A percentile compares a stretch with the other conserved stretches of the same genome.
Evolutionary conservation across 129 eudicot genomes (phyloP).

Genomic region (Chrysanthemum seticuspe): DNA sequence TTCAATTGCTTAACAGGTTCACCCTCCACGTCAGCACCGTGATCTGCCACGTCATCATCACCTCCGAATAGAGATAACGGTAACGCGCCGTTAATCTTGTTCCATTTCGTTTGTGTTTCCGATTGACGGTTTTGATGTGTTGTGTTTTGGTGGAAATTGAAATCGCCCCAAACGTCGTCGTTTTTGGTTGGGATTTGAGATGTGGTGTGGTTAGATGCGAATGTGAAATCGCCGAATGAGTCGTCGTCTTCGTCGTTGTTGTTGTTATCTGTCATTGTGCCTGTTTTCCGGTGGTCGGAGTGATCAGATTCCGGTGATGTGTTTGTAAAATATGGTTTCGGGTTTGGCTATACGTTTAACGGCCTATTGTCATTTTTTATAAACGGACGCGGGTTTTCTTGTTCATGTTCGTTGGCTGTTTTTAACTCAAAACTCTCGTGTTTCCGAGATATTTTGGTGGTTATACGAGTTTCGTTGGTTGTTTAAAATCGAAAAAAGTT

Average conservation of each 20-base stretch:
- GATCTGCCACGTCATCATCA: constrained; percentile 43
- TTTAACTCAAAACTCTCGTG: too few species aligned
- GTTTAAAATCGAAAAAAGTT: too few species aligned
- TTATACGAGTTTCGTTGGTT: too few species aligned
- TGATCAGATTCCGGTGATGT: constrained; percentile 3
- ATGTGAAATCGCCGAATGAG: constrained; percentile 74
- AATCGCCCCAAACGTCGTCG: constrained; percentile 70
- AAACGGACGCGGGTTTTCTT: too few species aligned
- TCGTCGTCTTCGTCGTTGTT: constrained; percentile 63
- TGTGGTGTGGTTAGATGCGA: constrained; percentile 40
- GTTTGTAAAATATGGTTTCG: neutral
- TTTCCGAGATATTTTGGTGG: too few species aligned
- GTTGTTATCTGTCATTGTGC: constrained; percentile 42
- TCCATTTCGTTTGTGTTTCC: constrained; percentile 31
- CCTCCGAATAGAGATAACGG: constrained; percentile 78
- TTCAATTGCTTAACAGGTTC: constrained; percentile 15
- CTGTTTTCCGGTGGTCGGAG: constrained; percentile 20
- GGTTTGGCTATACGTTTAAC: too few species aligned
- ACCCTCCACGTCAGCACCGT: constrained; percentile 21
- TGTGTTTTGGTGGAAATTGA: constrained; percentile 30
- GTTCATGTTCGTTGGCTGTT: too few species aligned
- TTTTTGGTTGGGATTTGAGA: constrained; percentile 25
- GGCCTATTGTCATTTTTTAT: too few species aligned
- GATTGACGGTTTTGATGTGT: constrained; percentile 33
- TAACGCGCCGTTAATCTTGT: constrained; percentile 67